These are phyloP conservation scores for Fusarium drepaniforme DNA, from an alignment of 2,329 filamentous ascomycete genomes.

Conservation along the genomic window DNA sequence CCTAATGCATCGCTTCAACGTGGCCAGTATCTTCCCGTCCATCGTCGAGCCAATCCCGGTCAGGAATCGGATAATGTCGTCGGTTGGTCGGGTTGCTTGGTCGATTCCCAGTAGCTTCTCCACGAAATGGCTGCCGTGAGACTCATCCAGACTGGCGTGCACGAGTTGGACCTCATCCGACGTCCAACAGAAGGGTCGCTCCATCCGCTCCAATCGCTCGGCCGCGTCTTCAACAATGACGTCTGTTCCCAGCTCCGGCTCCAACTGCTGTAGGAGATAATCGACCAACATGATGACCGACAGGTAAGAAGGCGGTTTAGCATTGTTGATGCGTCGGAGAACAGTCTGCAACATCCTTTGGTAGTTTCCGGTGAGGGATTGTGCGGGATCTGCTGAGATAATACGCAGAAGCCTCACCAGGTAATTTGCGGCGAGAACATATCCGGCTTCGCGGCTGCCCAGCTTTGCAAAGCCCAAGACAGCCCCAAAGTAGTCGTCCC, in stretches of 20 bases:
- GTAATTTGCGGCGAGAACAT: slow-evolving; percentile 72
- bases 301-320: slow-evolving; percentile 66
- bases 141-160: slow-evolving; percentile 51
- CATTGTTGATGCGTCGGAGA: slow-evolving; percentile 59
- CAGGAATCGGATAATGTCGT: slow-evolving; percentile 69
- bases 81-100: slow-evolving; percentile 64
- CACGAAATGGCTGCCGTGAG: slow-evolving; percentile 64
- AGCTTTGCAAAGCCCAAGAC: slow-evolving; percentile 74
- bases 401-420: slow-evolving; percentile 70
- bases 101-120: slow-evolving; percentile 75
- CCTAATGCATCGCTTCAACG: slow-evolving; percentile 66
- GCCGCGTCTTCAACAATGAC: slow-evolving; percentile 54
- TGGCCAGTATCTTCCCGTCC: slow-evolving; percentile 64
- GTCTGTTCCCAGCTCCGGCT: slow-evolving; percentile 50
- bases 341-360: slow-evolving; percentile 65
- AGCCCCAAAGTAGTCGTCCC: slow-evolving; percentile 83
- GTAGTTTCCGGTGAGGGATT: slow-evolving; percentile 68
- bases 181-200: slow-evolving; percentile 58
- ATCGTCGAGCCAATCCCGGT: slow-evolving; percentile 64
- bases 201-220: slow-evolving; percentile 53
- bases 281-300: slow-evolving; percentile 64
- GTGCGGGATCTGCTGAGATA: slow-evolving; percentile 68
- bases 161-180: slow-evolving; percentile 60
- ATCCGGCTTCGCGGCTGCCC: slow-evolving; percentile 67
- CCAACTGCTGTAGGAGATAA: slow-evolving; percentile 58